A percentile compares a stretch with the other conserved stretches of the same genome.
phyloP scores from a whole-genome alignment of 1,139 yeast genomes.

The Barnettozyma hawaiiensis region DNA sequence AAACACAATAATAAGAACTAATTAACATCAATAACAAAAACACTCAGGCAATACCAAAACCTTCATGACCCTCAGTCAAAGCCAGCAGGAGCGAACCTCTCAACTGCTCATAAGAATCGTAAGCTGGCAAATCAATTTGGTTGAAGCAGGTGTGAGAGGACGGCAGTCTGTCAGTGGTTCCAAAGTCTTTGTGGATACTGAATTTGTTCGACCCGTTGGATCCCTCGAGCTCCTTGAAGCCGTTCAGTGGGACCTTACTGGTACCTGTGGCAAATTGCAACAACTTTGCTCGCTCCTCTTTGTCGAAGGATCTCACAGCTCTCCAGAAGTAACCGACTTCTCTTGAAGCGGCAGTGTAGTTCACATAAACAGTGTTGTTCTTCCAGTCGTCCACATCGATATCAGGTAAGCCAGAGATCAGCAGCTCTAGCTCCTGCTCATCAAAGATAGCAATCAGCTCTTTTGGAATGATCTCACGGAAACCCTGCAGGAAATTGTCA shows the following conservation, averaged over 20 bases:
- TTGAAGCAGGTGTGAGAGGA: constrained; percentile 96
- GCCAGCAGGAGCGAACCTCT: constrained; percentile 80
- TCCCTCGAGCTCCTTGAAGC: constrained; percentile 86
- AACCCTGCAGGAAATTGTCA: constrained; percentile 80
- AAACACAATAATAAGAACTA: background rate
- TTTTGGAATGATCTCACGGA: constrained; percentile 88
- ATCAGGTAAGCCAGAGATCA: constrained; percentile 93
- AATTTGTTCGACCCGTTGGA: constrained; percentile 84
- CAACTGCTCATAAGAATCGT: constrained; percentile 80
- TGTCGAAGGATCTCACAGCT: constrained; percentile 91
- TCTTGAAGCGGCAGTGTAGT: constrained; percentile 77
- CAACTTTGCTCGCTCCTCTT: constrained; percentile 89
- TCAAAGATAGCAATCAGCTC: constrained; percentile 84
- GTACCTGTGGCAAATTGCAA: constrained; percentile 98
- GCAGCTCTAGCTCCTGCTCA: constrained; percentile 89
- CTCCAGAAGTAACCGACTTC: constrained; percentile 99
- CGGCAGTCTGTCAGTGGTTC: constrained; percentile 80
- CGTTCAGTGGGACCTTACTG: constrained; percentile 91
- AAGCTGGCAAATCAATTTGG: constrained; percentile 90
- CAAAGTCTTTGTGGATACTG: constrained; percentile 87
- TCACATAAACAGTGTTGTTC: constrained; percentile 73
- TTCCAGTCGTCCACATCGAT: constrained; percentile 97
- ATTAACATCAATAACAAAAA: background rate
- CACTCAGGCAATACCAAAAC: constrained; percentile 58
- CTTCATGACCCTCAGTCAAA: constrained; percentile 92